A percentile compares a stretch with the other conserved stretches of the same genome.
phyloP scores from a whole-genome alignment of 1,139 yeast genomes.

The Arxiozyma slooffiae region DNA sequence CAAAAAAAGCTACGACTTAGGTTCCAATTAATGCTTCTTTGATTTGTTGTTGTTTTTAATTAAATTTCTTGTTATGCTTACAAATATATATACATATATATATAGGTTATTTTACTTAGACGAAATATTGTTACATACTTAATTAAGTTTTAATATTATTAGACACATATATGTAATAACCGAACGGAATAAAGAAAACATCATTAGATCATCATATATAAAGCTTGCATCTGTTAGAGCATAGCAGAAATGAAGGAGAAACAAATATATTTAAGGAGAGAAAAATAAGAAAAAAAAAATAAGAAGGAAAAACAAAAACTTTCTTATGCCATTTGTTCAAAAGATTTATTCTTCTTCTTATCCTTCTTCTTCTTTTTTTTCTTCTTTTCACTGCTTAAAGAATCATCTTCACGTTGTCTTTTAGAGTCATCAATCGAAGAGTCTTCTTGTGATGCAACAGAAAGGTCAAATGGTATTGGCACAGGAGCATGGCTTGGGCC shows the following conservation, averaged over 20 bases:
- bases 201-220: background rate
- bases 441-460: conserved; percentile 13
- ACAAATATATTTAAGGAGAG: background rate
- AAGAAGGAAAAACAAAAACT: background rate
- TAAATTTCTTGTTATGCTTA: background rate
- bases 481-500: conserved; percentile 34
- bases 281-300: background rate
- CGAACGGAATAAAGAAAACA: background rate
- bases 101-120: background rate
- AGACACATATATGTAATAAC: background rate
- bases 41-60: no score
- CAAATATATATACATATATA: background rate
- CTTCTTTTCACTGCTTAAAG: conserved; percentile 28
- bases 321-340: background rate
- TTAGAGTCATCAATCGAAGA: conserved; percentile 15
- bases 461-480: conserved; percentile 31
- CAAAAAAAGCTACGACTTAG: no score
- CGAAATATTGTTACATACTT: background rate
- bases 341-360: conserved; percentile 32
- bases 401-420: conserved; percentile 29
- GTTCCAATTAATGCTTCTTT: no score
- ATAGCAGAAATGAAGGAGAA: background rate
- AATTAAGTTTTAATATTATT: background rate
- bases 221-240: background rate
- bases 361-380: conserved; percentile 38